Conservation (phyloP, 2,329 filamentous ascomycete species). For the Elsinoe perseae region DNA sequence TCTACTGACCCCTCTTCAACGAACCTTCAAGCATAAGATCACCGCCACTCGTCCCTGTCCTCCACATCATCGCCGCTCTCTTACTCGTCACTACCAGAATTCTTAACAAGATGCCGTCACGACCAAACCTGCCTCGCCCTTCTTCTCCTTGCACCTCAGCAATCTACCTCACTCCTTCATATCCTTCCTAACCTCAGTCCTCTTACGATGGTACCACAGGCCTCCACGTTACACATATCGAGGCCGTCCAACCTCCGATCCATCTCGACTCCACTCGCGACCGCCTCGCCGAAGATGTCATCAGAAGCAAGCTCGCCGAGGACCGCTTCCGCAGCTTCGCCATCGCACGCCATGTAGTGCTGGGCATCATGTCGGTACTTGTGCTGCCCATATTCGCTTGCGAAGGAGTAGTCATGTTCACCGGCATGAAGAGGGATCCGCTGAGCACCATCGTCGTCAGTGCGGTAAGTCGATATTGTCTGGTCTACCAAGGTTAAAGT, state of each 20-base stretch:
- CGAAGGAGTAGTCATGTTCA: background rate
- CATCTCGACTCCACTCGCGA: background rate
- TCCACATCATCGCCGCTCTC: background rate
- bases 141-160: background rate
- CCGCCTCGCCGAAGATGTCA: background rate
- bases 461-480: background rate
- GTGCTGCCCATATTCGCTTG: background rate
- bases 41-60: background rate
- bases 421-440: background rate
- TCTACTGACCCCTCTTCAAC: background rate
- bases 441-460: background rate
- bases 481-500: background rate
- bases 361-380: constrained; percentile 1
- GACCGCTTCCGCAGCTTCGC: constrained; percentile 1
- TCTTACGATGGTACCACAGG: background rate
- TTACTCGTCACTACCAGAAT: no score
- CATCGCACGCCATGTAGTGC: background rate
- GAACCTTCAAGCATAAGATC: background rate
- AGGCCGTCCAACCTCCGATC: background rate
- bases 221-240: background rate
- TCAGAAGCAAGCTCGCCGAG: background rate
- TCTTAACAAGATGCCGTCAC: background rate
- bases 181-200: background rate
- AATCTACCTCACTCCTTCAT: background rate
- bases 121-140: background rate